phyloP scores from a whole-genome alignment of 2,329 filamentous ascomycete species.

The Coniochaeta hoffmannii region DNA sequence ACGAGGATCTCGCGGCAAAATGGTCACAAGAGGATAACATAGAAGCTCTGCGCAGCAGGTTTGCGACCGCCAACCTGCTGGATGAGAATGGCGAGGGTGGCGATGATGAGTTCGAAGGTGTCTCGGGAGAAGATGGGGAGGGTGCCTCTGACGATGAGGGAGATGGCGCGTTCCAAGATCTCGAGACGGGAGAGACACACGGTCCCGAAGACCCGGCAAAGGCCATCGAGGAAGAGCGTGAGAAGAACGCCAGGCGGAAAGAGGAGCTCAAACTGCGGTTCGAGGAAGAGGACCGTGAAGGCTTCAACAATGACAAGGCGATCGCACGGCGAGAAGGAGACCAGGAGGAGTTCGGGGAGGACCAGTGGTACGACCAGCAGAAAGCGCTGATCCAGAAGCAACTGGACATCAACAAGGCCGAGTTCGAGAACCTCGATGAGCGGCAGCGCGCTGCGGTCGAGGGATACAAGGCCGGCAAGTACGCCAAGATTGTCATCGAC shows the following conservation, averaged over 20 bases:
- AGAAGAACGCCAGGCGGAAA: slow-evolving; percentile 83
- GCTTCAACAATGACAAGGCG: slow-evolving; percentile 84
- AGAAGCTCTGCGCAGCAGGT: slow-evolving; percentile 64
- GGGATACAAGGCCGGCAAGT: slow-evolving; percentile 86
- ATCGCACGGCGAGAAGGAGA: slow-evolving; percentile 63
- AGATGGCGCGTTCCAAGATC: slow-evolving; percentile 58
- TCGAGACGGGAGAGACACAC: slow-evolving; percentile 61
- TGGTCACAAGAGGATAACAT: slow-evolving; percentile 78
- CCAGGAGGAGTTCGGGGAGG: slow-evolving; percentile 82
- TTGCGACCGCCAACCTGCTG: slow-evolving; percentile 62
- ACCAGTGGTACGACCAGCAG: slow-evolving; percentile 97
- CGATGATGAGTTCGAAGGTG: slow-evolving; percentile 42
- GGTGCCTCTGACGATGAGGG: slow-evolving; percentile 40
- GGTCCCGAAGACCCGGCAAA: slow-evolving; percentile 26
- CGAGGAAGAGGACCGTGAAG: slow-evolving; percentile 96
- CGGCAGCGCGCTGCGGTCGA: slow-evolving; percentile 76
- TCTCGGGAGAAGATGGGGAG: slow-evolving; percentile 29
- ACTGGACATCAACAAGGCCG: slow-evolving; percentile 90
- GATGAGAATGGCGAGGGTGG: slow-evolving; percentile 46
- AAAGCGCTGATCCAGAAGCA: slow-evolving; percentile 95
- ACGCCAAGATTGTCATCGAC: slow-evolving; percentile 84
- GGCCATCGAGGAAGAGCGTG: slow-evolving; percentile 79
- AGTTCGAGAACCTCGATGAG: slow-evolving; percentile 84
- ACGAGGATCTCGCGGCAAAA: slow-evolving; percentile 72
- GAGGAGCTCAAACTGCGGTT: slow-evolving; percentile 92